Base-by-base conservation (phyloP, 176 grass and related monocot genomes). In the Metroxylon sagu region DNA sequence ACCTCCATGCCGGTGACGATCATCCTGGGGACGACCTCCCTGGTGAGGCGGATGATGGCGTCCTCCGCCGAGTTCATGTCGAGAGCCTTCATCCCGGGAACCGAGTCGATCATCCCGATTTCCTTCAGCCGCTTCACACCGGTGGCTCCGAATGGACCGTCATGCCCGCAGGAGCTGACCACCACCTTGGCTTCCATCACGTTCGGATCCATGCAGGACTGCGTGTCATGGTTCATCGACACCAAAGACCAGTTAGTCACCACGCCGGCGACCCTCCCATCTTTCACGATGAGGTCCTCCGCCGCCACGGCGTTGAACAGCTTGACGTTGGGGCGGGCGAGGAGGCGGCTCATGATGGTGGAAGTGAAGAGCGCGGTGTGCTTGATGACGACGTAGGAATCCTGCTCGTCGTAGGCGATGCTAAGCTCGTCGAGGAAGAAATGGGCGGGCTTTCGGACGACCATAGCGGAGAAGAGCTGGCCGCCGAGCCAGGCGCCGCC, bases 121-220 rank as follows among this genome's bases (percentile, higher is more conserved):
- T 85, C 79, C 81, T 89, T 80, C 18, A 98, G 85, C 67, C 93
- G 60, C 73, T 98, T 98, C 10, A 98, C 93, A 0, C 84, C 93
- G 0, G 93, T 98, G 43, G 93, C 93, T 0, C 93, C 84, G 35
- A 92, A 98, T 0, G 93, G 93, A 5, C 93, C 93, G 25, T 98
- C 93, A 18, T 98, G 93, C 50, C 84, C 93, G 64, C 87, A 98
- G 5, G 93, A 98, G 81, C 93, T 98, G 3, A 98, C 93, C 18
- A 98, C 93, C 16, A 98, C 81, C 78, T 80, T 88, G 18, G 93
- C 77, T 64, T 98, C 93, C 84, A 98, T 92, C 31, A 98, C 70
- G 65, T 98, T 98, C 21, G 93, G 93, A 62, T 98, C 87, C 93
- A 98, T 98, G 79, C 93, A 98, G 6, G 93, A 98, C 70, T 98